phyloP scores from a whole-genome alignment of 192 early-diverging fungal species.

The Coemansia sp. region DNA sequence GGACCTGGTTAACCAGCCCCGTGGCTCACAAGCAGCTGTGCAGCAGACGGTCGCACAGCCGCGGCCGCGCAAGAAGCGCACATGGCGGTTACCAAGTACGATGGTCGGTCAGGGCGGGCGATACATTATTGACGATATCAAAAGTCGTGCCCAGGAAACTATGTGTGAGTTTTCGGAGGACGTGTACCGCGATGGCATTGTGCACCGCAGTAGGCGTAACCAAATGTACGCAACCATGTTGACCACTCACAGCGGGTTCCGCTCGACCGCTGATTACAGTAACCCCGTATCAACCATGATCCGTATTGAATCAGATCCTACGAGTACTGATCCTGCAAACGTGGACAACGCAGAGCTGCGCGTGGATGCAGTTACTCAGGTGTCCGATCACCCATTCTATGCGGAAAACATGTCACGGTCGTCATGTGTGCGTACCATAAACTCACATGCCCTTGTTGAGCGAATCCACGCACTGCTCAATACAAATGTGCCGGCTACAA shows the following conservation, averaged over 20 bases:
- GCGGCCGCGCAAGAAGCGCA: neutral
- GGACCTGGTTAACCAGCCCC: too few relatives aligned
- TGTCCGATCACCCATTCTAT: slow-evolving; percentile 1
- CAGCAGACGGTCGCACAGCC: neutral
- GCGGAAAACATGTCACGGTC: slow-evolving; percentile 9
- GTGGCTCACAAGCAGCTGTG: too few relatives aligned
- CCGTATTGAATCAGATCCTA: too few relatives aligned
- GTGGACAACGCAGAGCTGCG: neutral
- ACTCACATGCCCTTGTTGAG: slow-evolving; percentile 5
- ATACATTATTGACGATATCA: neutral
- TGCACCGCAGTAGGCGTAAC: neutral
- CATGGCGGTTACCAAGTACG: slow-evolving; percentile 24
- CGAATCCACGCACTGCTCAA: slow-evolving; percentile 8
- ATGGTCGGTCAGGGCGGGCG: slow-evolving; percentile 12
- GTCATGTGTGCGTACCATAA: slow-evolving; percentile 20
- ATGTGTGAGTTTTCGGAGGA: slow-evolving; percentile 24
- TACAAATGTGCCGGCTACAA: neutral
- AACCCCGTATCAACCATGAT: slow-evolving; percentile 19
- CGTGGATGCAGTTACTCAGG: neutral
- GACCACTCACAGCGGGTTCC: slow-evolving; percentile 21
- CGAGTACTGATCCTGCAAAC: too few relatives aligned
- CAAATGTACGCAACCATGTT: slow-evolving; percentile 14
- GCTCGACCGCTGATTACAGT: slow-evolving; percentile 16
- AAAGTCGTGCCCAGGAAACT: neutral
- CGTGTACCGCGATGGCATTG: neutral